Conservation (phyloP, 2,329 filamentous ascomycete genomes). For the Cytospora paraplurivora region DNA sequence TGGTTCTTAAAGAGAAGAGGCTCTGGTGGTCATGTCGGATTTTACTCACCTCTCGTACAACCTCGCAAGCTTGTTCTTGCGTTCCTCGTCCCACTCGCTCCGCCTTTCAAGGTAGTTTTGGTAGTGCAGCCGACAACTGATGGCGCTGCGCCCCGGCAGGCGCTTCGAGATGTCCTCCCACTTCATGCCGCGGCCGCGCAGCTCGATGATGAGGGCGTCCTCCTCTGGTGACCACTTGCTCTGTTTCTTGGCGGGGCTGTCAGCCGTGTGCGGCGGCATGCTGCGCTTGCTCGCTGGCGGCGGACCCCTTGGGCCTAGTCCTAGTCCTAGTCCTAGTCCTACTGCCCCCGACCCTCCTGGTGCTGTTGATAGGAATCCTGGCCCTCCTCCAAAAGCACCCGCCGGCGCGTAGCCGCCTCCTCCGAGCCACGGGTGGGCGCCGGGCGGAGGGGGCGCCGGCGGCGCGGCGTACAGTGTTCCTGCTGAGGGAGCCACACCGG, state of each 20-base stretch:
- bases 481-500: conserved; percentile 23
- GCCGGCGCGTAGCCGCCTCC: conserved; percentile 26
- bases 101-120: conserved; percentile 95
- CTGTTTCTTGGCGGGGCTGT: conserved; percentile 85
- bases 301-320: conserved; percentile 9
- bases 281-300: conserved; percentile 46
- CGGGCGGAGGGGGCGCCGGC: conserved; percentile 22
- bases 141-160: conserved; percentile 85
- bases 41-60: conserved; percentile 85
- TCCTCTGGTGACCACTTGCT: conserved; percentile 97
- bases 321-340: conserved; percentile 21
- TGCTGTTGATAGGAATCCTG: conserved; percentile 32
- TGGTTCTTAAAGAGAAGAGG: conserved; percentile 6
- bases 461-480: conserved; percentile 28
- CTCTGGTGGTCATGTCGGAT: conserved; percentile 21
- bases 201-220: conserved; percentile 89
- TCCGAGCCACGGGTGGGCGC: conserved; percentile 25
- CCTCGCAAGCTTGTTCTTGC: conserved; percentile 93
- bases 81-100: conserved; percentile 95
- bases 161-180: conserved; percentile 98
- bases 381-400: conserved; percentile 28
- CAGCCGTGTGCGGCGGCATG: conserved; percentile 56
- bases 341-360: conserved; percentile 17
- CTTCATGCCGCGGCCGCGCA: conserved; percentile 90
- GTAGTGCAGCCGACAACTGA: conserved; percentile 92